These are phyloP conservation scores for Metschnikowia hibisci DNA, from an alignment of 805 yeast genomes.

Conservation along the genomic window DNA sequence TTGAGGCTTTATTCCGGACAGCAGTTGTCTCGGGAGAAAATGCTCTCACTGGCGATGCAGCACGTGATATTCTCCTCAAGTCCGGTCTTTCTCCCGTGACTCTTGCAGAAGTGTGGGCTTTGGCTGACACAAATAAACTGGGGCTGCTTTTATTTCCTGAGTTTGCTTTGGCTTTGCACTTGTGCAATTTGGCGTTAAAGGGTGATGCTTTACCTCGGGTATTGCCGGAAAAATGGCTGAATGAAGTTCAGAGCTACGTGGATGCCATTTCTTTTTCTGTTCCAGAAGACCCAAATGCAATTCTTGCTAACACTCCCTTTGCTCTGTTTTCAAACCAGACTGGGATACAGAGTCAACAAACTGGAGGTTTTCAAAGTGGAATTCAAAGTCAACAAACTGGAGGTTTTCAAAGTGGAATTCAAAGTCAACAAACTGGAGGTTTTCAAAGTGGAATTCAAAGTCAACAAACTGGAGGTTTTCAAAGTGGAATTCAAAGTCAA, in stretches of 20 bases:
- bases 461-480: constrained; percentile 11
- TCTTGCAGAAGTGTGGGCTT: constrained; percentile 83
- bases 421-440: constrained; percentile 10
- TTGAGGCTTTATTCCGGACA: constrained; percentile 77
- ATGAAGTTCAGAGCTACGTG: constrained; percentile 85
- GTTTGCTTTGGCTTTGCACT: constrained; percentile 85
- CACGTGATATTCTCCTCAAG: constrained; percentile 73
- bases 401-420: neutral
- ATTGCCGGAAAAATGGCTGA: constrained; percentile 67
- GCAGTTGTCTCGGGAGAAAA: constrained; percentile 71
- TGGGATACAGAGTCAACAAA: constrained; percentile 7
- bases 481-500: constrained; percentile 14
- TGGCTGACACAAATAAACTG: constrained; percentile 83
- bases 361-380: constrained; percentile 16
- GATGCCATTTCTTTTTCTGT: constrained; percentile 81
- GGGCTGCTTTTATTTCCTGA: constrained; percentile 90
- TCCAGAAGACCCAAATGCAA: constrained; percentile 50
- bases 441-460: constrained; percentile 13
- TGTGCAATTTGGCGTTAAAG: constrained; percentile 71
- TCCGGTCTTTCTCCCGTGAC: constrained; percentile 73
- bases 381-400: too few species aligned
- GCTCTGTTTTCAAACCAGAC: constrained; percentile 23
- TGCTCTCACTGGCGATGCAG: constrained; percentile 65
- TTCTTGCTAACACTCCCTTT: constrained; percentile 45
- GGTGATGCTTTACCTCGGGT: constrained; percentile 75